Evolutionary conservation across 768 basidiomycete species (phyloP).

Genomic region (Scleroderma citrinum): DNA sequence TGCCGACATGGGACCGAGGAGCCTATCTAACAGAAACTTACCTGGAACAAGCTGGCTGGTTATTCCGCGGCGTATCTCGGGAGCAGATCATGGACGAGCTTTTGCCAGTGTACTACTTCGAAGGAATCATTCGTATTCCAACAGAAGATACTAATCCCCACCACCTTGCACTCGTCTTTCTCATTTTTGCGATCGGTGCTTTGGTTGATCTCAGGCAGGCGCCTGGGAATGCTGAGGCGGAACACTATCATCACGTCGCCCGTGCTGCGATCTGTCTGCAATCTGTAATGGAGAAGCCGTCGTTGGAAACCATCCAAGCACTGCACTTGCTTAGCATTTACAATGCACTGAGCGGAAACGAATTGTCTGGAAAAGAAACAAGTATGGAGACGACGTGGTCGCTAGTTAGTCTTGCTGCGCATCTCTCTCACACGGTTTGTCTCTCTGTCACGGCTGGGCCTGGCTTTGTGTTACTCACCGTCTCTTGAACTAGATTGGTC

Average conservation of each 20-base stretch:
- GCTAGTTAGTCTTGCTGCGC: conserved; percentile 55
- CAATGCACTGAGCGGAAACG: conserved; percentile 63
- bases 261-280: conserved; percentile 61
- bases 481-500: conserved; percentile 46
- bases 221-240: conserved; percentile 37
- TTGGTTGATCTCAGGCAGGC: conserved; percentile 34
- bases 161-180: conserved; percentile 44
- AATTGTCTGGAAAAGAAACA: conserved; percentile 48
- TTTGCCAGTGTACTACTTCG: conserved; percentile 36
- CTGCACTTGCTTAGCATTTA: conserved; percentile 66
- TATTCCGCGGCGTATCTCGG: conserved; percentile 43
- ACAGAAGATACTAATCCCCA: conserved; percentile 42
- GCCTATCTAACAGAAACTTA: conserved; percentile 40
- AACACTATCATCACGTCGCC: conserved; percentile 63
- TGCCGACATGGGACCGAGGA: conserved; percentile 50
- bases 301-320: conserved; percentile 63
- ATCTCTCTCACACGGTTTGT: conserved; percentile 61
- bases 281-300: conserved; percentile 66
- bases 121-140: conserved; percentile 10
- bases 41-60: conserved; percentile 44
- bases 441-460: conserved; percentile 25
- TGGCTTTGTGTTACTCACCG: conserved; percentile 23
- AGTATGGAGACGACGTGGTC: conserved; percentile 73
- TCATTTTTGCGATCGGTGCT: conserved; percentile 49
- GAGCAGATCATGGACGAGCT: conserved; percentile 42